These are phyloP conservation scores for Kazachstania bromeliacearum DNA, from an alignment of 805 yeast species.

Conservation along the genomic window DNA sequence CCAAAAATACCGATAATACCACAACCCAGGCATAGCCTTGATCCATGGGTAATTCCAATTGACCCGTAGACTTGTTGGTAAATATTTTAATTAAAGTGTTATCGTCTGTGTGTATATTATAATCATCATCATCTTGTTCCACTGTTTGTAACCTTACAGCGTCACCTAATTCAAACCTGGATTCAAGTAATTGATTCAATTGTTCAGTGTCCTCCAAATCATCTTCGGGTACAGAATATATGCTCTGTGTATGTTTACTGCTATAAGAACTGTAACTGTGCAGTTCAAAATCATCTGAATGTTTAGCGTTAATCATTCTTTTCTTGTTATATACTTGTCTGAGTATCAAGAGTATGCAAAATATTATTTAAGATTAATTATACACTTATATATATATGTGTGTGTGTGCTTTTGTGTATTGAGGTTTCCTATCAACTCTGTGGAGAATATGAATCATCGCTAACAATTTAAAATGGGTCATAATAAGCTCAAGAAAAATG, in stretches of 20 bases:
- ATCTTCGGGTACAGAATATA: neutral
- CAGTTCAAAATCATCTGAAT: neutral
- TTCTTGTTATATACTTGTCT: too few relatives aligned
- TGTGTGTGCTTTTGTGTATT: too few relatives aligned
- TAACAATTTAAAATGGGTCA: too few relatives aligned
- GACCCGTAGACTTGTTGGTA: slow-evolving; percentile 29
- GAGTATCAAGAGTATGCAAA: too few relatives aligned
- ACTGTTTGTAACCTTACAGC: slow-evolving; percentile 20
- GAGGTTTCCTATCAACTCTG: too few relatives aligned
- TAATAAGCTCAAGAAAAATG: too few relatives aligned
- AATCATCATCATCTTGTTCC: neutral
- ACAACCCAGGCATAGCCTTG: slow-evolving; percentile 66
- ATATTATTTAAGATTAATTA: too few relatives aligned
- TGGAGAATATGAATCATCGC: too few relatives aligned
- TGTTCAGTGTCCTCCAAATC: slow-evolving; percentile 4
- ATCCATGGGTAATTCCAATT: slow-evolving; percentile 40
- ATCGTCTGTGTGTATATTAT: neutral
- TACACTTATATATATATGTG: too few relatives aligned
- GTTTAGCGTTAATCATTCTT: too few relatives aligned
- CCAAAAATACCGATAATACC: slow-evolving; percentile 38
- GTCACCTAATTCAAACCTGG: slow-evolving; percentile 23
- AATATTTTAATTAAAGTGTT: slow-evolving; percentile 23
- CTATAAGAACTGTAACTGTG: neutral
- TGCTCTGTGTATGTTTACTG: neutral
- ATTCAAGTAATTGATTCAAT: slow-evolving; percentile 13